Conservation (phyloP, 495 filamentous ascomycete genomes). For the Penicillium herquei region DNA sequence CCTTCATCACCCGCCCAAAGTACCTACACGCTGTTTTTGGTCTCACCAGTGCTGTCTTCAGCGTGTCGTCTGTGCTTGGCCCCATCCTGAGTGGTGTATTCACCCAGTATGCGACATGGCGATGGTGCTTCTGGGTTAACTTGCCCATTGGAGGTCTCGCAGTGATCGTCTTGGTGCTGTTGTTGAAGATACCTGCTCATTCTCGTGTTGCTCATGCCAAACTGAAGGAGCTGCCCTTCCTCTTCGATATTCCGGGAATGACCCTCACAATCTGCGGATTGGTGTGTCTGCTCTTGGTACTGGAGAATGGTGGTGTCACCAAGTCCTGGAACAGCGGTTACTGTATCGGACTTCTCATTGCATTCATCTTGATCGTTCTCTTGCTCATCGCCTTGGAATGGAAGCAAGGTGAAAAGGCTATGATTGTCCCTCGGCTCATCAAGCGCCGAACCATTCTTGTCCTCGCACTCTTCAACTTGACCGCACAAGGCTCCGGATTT, state of each 20-base stretch:
- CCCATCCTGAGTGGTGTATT: background rate
- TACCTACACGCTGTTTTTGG: background rate
- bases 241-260: background rate
- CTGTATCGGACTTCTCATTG: background rate
- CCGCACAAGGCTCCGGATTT: no score
- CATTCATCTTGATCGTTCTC: background rate
- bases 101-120: background rate
- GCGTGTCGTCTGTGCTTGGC: background rate
- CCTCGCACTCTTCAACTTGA: no score
- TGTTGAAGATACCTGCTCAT: background rate
- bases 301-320: background rate
- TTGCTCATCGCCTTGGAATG: background rate
- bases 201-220: background rate
- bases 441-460: conserved; percentile 40
- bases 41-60: background rate
- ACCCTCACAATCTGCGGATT: background rate
- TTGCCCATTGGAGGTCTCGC: background rate
- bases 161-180: background rate
- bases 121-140: background rate
- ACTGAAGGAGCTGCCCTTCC: background rate
- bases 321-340: background rate
- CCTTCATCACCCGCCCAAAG: background rate
- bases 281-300: background rate
- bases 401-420: background rate
- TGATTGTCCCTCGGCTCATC: background rate